A percentile compares a stretch with the other conserved stretches of the same genome.
These are phyloP conservation scores for Sarcomyxa edulis DNA, from an alignment of 768 basidiomycete species.

Conservation along the genomic window DNA sequence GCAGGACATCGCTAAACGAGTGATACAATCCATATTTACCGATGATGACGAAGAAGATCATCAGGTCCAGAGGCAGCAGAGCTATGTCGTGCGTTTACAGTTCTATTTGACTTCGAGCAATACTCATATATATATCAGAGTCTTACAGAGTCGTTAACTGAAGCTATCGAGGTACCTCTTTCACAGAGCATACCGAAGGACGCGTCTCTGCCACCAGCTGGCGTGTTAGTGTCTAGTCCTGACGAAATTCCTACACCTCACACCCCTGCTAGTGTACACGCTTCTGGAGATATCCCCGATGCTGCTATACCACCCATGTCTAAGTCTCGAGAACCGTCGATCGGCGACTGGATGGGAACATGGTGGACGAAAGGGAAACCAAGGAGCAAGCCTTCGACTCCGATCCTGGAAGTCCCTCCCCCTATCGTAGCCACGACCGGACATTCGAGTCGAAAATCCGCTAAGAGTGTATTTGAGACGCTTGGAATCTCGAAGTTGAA, in stretches of 20 bases:
- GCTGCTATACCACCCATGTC: slow-evolving; percentile 25
- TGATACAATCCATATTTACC: slow-evolving; percentile 63
- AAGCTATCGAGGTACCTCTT: slow-evolving; percentile 44
- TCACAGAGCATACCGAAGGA: slow-evolving; percentile 28
- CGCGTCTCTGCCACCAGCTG: slow-evolving; percentile 23
- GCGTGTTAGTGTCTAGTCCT: slow-evolving; percentile 22
- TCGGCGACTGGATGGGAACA: slow-evolving; percentile 76
- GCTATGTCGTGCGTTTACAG: slow-evolving; percentile 46
- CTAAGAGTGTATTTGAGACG: slow-evolving; percentile 67
- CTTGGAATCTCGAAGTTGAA: slow-evolving; percentile 66
- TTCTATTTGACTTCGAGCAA: slow-evolving; percentile 2
- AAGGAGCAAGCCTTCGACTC: slow-evolving; percentile 13
- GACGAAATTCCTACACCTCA: not conserved
- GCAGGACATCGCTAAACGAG: slow-evolving; percentile 59
- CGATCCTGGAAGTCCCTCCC: slow-evolving; percentile 1
- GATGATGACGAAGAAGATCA: slow-evolving; percentile 44
- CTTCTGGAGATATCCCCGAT: slow-evolving; percentile 10
- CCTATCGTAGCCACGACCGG: not conserved
- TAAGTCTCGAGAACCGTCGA: slow-evolving; percentile 45
- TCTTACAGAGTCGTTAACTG: slow-evolving; percentile 46
- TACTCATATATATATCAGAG: slow-evolving; percentile 30
- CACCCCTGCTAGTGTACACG: too few relatives aligned
- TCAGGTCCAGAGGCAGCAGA: slow-evolving; percentile 50
- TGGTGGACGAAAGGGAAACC: slow-evolving; percentile 58
- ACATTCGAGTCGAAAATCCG: slow-evolving; percentile 32